Evolutionary conservation across 2,329 filamentous ascomycete species (phyloP).

Genomic region (Thelonectria rubi): DNA sequence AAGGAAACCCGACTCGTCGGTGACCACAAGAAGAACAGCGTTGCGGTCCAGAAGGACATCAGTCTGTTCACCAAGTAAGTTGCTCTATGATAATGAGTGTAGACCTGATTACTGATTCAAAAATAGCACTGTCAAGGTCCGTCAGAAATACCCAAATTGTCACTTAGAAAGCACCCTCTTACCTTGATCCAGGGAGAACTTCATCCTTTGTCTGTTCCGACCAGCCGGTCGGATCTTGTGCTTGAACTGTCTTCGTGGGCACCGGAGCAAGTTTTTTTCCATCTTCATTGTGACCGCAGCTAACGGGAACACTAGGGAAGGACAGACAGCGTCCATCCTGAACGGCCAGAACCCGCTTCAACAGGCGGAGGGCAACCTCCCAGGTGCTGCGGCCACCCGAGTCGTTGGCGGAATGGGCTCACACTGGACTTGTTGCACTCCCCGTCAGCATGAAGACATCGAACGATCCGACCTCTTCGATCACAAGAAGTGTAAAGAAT

Average conservation of each 20-base stretch:
- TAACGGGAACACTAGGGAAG: too few species aligned
- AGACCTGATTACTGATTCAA: not conserved
- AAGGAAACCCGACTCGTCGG: slow-evolving; percentile 2
- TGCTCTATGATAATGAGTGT: not conserved
- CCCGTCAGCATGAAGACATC: slow-evolving; percentile 5
- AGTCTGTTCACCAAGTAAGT: slow-evolving; percentile 19
- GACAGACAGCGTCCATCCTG: too few species aligned
- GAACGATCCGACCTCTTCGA: slow-evolving; percentile 10
- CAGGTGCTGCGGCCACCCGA: slow-evolving; percentile 1
- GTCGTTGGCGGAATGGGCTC: slow-evolving; percentile 16
- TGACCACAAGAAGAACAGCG: slow-evolving; percentile 17
- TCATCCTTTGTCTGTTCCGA: slow-evolving; percentile 6
- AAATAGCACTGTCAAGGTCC: slow-evolving; percentile 4
- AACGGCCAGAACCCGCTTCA: slow-evolving; percentile 15
- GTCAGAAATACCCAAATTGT: too few species aligned
- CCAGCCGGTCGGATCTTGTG: not conserved
- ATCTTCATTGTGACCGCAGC: too few species aligned
- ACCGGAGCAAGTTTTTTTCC: not conserved
- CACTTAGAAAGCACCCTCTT: too few species aligned
- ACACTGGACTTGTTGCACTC: slow-evolving; percentile 18
- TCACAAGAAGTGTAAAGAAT: slow-evolving; percentile 4
- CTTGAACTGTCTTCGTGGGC: slow-evolving; percentile 9
- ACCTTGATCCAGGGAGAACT: slow-evolving; percentile 5
- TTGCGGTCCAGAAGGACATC: slow-evolving; percentile 13
- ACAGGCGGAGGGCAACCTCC: not conserved